A percentile compares a stretch with the other conserved stretches of the same genome.
Evolutionary conservation across 805 yeast genomes (phyloP).

Genomic region (Jamesozyma jinghongensis): DNA sequence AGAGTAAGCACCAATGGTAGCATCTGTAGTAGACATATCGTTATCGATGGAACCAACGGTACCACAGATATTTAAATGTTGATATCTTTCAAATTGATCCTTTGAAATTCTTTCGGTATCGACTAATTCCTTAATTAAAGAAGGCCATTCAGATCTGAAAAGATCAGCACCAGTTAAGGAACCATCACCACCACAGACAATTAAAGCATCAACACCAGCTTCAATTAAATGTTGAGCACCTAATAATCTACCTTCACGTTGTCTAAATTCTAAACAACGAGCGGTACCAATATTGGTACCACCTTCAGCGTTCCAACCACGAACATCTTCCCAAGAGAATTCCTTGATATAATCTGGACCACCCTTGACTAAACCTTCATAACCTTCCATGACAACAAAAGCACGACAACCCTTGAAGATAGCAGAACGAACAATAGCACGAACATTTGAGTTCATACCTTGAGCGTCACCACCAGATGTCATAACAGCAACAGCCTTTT

Average conservation of each 20-base stretch:
- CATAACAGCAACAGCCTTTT: slow-evolving; percentile 60
- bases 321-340: slow-evolving; percentile 65
- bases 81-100: slow-evolving; percentile 39
- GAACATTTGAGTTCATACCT: slow-evolving; percentile 70
- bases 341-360: slow-evolving; percentile 45
- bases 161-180: slow-evolving; percentile 76
- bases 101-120: slow-evolving; percentile 38
- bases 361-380: slow-evolving; percentile 62
- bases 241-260: slow-evolving; percentile 52
- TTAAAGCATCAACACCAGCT: slow-evolving; percentile 67
- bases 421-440: slow-evolving; percentile 66
- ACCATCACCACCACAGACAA: slow-evolving; percentile 81
- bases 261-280: slow-evolving; percentile 57
- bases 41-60: slow-evolving; percentile 78
- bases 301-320: slow-evolving; percentile 61
- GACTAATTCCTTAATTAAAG: slow-evolving; percentile 50
- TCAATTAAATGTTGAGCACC: slow-evolving; percentile 59
- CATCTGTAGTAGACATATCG: slow-evolving; percentile 78
- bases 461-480: slow-evolving; percentile 80
- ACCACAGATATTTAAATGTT: slow-evolving; percentile 60
- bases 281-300: slow-evolving; percentile 80
- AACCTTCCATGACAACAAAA: slow-evolving; percentile 64
- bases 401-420: slow-evolving; percentile 56
- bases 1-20: slow-evolving; percentile 76
- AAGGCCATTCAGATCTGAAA: slow-evolving; percentile 71